These are phyloP conservation scores for Aspergillus niger DNA, from an alignment of 2,329 filamentous ascomycete genomes.

Conservation along the genomic window DNA sequence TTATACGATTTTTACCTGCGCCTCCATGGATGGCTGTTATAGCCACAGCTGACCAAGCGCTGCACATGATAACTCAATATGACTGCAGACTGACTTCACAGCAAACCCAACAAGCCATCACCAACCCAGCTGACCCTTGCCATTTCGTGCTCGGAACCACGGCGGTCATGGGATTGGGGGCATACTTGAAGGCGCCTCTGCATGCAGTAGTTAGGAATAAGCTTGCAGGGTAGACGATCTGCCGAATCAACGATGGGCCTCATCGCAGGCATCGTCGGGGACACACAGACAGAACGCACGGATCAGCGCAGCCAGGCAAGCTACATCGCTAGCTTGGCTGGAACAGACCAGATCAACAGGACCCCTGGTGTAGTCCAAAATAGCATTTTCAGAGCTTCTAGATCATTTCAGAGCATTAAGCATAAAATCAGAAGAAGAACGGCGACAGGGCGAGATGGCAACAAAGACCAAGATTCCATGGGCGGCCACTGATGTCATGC, in stretches of 20 bases:
- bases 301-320: neutral
- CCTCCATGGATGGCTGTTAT: neutral
- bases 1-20: no score
- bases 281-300: neutral
- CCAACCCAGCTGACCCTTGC: neutral
- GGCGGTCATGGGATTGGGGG: neutral
- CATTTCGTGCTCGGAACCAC: neutral
- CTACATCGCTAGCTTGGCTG: neutral
- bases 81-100: conserved; percentile 1
- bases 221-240: neutral
- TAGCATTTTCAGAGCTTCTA: neutral
- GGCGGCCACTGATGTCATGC: conserved; percentile 8
- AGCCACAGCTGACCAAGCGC: neutral
- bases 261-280: neutral
- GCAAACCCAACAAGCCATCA: neutral
- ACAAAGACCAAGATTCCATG: neutral
- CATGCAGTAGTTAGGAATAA: neutral
- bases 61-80: neutral
- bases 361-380: neutral
- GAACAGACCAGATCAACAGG: neutral
- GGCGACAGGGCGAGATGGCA: neutral
- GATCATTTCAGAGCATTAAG: neutral
- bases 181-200: neutral
- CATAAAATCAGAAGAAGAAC: neutral
- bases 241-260: neutral